Evolutionary conservation across 768 basidiomycete genomes (phyloP).

Genomic region (Xanthoconium purpureum): DNA sequence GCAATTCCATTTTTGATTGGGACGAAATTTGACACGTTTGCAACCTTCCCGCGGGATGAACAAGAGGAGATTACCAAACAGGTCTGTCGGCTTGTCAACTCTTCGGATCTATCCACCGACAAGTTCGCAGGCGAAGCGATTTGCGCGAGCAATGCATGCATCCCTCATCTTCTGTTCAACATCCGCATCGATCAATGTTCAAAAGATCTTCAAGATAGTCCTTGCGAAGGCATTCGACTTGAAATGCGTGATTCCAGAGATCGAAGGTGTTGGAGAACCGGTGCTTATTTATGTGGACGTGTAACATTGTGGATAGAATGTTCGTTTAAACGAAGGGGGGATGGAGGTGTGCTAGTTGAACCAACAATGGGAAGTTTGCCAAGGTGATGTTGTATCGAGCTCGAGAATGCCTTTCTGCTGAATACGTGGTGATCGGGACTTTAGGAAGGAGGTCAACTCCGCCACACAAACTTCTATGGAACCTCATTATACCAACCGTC

Average conservation of each 20-base stretch:
- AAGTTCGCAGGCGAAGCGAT: conserved; percentile 79
- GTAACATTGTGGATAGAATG: conserved; percentile 32
- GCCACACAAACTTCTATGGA: conserved; percentile 14
- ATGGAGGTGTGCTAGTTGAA: conserved; percentile 17
- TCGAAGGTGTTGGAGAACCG: conserved; percentile 95
- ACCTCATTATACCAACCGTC: conserved; percentile 19
- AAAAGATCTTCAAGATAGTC: conserved; percentile 99
- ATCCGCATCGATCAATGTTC: conserved; percentile 97
- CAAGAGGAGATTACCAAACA: conserved; percentile 99
- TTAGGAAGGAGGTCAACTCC: conserved; percentile 18
- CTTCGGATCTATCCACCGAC: conserved; percentile 5
- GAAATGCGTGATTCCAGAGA: conserved; percentile 98
- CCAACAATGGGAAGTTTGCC: conserved; percentile 8
- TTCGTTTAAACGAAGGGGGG: conserved; percentile 17
- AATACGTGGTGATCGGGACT: conserved; percentile 16
- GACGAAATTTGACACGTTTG: conserved; percentile 97
- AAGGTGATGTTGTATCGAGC: conserved; percentile 32
- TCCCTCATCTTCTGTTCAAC: conserved; percentile 99
- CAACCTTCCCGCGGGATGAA: conserved; percentile 93
- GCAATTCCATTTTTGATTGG: conserved; percentile 98
- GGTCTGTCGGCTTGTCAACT: conserved; percentile 40
- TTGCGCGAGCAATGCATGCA: conserved; percentile 98
- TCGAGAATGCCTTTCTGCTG: conserved; percentile 16
- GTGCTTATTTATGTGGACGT: conserved; percentile 88
- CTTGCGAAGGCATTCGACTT: conserved; percentile 96